Base-by-base conservation (phyloP, 495 filamentous ascomycete genomes). In the Elaphomyces granulatus region DNA sequence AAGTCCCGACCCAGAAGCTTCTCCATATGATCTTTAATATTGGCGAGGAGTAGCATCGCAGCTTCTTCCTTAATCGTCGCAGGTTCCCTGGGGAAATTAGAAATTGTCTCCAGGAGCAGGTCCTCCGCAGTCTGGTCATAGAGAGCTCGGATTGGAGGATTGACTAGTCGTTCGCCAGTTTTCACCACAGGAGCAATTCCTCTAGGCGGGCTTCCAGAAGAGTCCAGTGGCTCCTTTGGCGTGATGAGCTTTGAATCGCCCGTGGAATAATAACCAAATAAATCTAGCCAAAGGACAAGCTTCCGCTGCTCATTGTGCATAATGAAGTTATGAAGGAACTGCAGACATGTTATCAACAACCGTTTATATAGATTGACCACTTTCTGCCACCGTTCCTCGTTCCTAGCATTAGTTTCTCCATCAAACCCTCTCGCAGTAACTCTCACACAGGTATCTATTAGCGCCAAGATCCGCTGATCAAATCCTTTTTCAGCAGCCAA, bases 221-320 rank as follows among this genome's bases (percentile, higher is more conserved):
- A 57, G 26, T 66, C 64, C 38, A 68, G 44, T 3, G 64, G 59
- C 21, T 66, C 61, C 36, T 53, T 62, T 4, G 64, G 64, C 41
- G 64, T 59, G 26, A 68, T 68, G 17, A 59, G 73, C 47, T 67
- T 71, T 23, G 66, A 67, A 43, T 68, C 65, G 32, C 61, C 71
- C 7, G 55, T 77, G 53, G 52, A 68, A 38, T 68, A 62, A 34
- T 79, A 74, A 20, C 83, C 81, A 50, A 87, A 88, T 1, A 95
- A 66, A 50, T 84, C 81, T 31, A 85, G 67, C 87, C 87, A 95
- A 19, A 95, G 79, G 2, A 83, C 69, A 66, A 93, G 80, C 62
- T 95, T 94, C 38, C 83, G 80, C 20, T 82, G 72, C 56, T 95
- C 87, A 41, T 95, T 93, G 47, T 84, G 81, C 60, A 85, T 83